phyloP scores from a whole-genome alignment of 495 filamentous ascomycete species.

The Aspergillus affinis region DNA sequence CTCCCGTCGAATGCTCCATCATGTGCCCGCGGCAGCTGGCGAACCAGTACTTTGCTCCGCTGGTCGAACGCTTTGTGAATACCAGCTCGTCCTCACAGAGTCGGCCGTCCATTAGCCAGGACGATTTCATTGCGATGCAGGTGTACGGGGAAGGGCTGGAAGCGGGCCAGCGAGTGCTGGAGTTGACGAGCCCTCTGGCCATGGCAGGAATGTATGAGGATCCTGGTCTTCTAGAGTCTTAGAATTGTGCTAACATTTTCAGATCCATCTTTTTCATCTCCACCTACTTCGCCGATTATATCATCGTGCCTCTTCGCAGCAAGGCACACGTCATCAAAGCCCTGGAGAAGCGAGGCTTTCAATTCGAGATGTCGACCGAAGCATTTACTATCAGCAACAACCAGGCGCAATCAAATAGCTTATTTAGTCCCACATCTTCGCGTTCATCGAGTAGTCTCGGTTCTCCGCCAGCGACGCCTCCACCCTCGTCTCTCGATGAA shows the following conservation, averaged over 20 bases:
- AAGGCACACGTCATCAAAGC: conserved; percentile 70
- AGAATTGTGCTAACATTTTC: conserved; percentile 10
- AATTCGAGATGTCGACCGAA: conserved; percentile 72
- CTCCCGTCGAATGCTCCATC: conserved; percentile 88
- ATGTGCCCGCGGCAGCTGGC: conserved; percentile 78
- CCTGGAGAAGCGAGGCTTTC: conserved; percentile 78
- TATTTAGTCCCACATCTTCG: conserved; percentile 32
- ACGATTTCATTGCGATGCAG: conserved; percentile 84
- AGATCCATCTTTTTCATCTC: conserved; percentile 97
- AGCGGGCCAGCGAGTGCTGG: conserved; percentile 89
- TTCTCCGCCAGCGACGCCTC: conserved; percentile 66
- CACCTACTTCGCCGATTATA: conserved; percentile 97
- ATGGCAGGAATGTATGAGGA: conserved; percentile 82
- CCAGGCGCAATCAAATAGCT: conserved; percentile 17
- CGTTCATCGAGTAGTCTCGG: conserved; percentile 29
- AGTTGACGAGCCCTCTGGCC: conserved; percentile 87
- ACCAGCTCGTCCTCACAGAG: conserved; percentile 35
- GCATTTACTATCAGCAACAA: conserved; percentile 58
- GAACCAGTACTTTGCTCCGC: conserved; percentile 69
- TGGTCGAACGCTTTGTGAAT: conserved; percentile 50
- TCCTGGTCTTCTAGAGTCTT: not conserved
- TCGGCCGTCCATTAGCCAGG: conserved; percentile 69
- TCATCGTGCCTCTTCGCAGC: conserved; percentile 78
- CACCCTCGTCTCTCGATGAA: conserved; percentile 72
- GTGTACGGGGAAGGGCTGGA: conserved; percentile 87